A percentile compares a stretch with the other conserved stretches of the same genome.
Evolutionary conservation across 2,329 filamentous ascomycete species (phyloP).

Genomic region (Onygena corvina): DNA sequence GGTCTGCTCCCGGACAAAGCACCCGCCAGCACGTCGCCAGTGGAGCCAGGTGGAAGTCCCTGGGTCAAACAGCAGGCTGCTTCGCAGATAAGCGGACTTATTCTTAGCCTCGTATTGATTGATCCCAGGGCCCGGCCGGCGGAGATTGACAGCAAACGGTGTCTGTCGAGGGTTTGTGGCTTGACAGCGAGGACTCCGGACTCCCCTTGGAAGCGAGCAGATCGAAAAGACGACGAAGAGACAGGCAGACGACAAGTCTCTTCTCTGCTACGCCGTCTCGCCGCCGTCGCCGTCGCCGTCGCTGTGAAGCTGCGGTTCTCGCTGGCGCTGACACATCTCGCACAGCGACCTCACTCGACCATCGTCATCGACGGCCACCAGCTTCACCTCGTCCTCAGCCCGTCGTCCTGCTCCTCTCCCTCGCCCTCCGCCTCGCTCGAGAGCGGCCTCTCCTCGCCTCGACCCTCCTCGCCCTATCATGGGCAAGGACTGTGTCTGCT

Average conservation of each 20-base stretch:
- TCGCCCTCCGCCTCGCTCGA: neutral
- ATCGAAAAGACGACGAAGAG: neutral
- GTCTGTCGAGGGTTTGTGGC: neutral
- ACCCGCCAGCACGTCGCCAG: neutral
- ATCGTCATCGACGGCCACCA: neutral
- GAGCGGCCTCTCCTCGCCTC: no score
- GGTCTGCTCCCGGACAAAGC: neutral
- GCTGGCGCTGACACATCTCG: no score
- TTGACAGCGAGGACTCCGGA: neutral
- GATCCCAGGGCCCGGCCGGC: neutral
- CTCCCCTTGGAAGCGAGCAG: no score
- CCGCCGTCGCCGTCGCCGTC: no score
- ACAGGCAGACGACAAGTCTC: no score
- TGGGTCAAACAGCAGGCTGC: no score
- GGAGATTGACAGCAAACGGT: no score
- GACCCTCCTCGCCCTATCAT: neutral
- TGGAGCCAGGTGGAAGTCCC: neutral
- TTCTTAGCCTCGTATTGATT: conserved; percentile 1
- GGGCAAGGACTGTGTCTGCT: neutral
- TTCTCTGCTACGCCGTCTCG: no score
- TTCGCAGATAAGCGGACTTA: neutral
- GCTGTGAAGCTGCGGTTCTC: no score
- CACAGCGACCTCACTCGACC: neutral
- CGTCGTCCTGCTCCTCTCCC: no score
- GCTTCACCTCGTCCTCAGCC: no score